Base-by-base conservation (phyloP, 1,139 yeast species). In the Nadsonia commutata region DNA sequence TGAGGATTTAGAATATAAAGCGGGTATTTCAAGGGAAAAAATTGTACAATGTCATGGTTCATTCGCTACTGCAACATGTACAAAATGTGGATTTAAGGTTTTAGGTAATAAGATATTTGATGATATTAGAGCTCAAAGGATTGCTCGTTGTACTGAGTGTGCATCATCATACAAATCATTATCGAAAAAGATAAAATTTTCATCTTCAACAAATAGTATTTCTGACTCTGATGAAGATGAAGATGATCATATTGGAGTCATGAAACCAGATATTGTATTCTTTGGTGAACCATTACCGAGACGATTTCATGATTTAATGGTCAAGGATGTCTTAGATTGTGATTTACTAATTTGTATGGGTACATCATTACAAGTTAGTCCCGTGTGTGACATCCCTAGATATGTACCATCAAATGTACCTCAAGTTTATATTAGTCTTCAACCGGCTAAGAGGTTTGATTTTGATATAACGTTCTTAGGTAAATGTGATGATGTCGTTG, bases 11-110 rank as follows among this genome's bases (percentile, higher is more conserved):
- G 98, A 90, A 62, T 75, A 79, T 19, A 76, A 77, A 53, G 95
- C 86, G 0, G 96, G 96, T 1, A 72, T 90, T 4, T 58, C 68
- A 2, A 64, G 71, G 1, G 86, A 80, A 2, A 80, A 78, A 54
- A 60, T 85, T 46, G 82, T 90, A 18, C 97, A 88, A 61, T 90
- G 98, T 57, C 98, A 90, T 61, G 98, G 98, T 1, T 85, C 95
- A 1, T 88, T 90, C 63, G 95, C 95, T 0, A 74, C 76, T 0
- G 97, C 96, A 2, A 77, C 90, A 2, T 90, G 97, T 59, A 71
- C 80, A 33, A 80, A 93, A 1, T 90, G 97, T 59, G 72, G 74
- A 44, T 71, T 71, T 58, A 66, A 72, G 54, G 75, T 80, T 3
- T 74, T 76, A 2, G 96, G 97, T 11, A 76, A 74, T 44, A 65